Evolutionary conservation across 2,329 filamentous ascomycete species (phyloP), one percentile per base, ranked within the genome.

Genomic region (Xenoacremonium recifei): DNA sequence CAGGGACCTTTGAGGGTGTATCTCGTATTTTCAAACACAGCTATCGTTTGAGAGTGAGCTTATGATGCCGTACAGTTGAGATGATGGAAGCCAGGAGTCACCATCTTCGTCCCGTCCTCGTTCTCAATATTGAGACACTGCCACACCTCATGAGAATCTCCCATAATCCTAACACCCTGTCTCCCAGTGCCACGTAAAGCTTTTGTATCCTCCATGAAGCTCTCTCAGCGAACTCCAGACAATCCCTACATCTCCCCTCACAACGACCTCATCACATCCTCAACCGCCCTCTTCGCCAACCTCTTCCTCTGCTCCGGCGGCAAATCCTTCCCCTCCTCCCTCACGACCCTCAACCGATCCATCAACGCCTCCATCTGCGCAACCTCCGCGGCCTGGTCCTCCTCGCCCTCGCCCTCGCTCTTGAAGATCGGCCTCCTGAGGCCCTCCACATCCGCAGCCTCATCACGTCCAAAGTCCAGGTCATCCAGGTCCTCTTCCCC

Each of bases 331-430:
- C 74, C 79, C 49, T 79, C 72, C 40, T 85, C 80, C 56, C 72
- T 66, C 7, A 79, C 79, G 2, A 79, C 79, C 61, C 80, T 78
- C 46, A 87, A 65, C 61, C 78, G 83, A 37, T 71, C 65, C 78
- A 86, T 84, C 75, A 85, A 78, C 38, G 67, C 65, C 54, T 84
- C 80, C 21, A 86, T 59, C 59, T 79, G 77, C 54, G 75, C 71
- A 13, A 85, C 71, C 23, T 80, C 76, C 4, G 76, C 69, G 1
- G 74, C 71, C 13, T 63, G 65, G 3, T 72, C 40, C 4, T 71
- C 64, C 15, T 68, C 67, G 6, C 66, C 67, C 15, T 62, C 55
- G 11, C 42, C 51, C 2, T 48, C 63, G 1, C 65, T 55, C 17
- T 62, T 66, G 70, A 70, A 79, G 41, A 82, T 80, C 2, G 77